Conservation (phyloP, 495 filamentous ascomycete genomes). For the Penicillium alfredii region DNA sequence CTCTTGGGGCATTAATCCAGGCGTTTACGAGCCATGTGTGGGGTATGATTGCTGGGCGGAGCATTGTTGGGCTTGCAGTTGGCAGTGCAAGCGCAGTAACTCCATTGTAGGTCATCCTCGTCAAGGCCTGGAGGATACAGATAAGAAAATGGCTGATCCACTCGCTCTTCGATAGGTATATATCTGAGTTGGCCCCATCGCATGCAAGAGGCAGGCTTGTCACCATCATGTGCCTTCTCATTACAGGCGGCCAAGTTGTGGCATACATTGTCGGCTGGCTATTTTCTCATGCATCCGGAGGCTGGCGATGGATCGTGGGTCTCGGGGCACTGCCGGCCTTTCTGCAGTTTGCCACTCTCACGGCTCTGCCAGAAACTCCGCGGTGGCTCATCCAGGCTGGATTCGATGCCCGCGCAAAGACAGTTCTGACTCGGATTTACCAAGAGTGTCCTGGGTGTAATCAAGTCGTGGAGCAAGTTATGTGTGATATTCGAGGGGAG, state of each 20-base stretch:
- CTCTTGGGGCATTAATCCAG: constrained; percentile 67
- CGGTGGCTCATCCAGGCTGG: constrained; percentile 75
- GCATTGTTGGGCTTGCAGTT: constrained; percentile 75
- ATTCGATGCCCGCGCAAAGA: constrained; percentile 50
- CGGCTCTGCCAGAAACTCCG: constrained; percentile 76
- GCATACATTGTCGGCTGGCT: constrained; percentile 75
- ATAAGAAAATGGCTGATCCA: not conserved
- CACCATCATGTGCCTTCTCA: constrained; percentile 69
- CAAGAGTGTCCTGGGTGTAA: constrained; percentile 42
- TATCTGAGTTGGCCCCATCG: constrained; percentile 77
- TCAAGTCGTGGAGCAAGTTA: constrained; percentile 47
- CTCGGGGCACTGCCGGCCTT: constrained; percentile 73
- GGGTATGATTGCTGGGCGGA: constrained; percentile 72
- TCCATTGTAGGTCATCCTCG: constrained; percentile 66
- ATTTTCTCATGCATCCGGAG: constrained; percentile 52
- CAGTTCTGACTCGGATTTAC: constrained; percentile 59
- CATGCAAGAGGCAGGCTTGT: constrained; percentile 69
- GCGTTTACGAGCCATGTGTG: constrained; percentile 56
- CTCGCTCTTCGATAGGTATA: constrained; percentile 46
- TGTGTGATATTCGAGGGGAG: constrained; percentile 64
- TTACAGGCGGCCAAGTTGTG: constrained; percentile 79
- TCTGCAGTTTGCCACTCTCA: constrained; percentile 59
- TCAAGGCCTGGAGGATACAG: no score
- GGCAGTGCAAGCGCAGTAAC: constrained; percentile 78
- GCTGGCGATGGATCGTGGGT: constrained; percentile 90